Base-by-base conservation (phyloP, 2,329 filamentous ascomycete species). In the Ilyonectria mors-panacis region DNA sequence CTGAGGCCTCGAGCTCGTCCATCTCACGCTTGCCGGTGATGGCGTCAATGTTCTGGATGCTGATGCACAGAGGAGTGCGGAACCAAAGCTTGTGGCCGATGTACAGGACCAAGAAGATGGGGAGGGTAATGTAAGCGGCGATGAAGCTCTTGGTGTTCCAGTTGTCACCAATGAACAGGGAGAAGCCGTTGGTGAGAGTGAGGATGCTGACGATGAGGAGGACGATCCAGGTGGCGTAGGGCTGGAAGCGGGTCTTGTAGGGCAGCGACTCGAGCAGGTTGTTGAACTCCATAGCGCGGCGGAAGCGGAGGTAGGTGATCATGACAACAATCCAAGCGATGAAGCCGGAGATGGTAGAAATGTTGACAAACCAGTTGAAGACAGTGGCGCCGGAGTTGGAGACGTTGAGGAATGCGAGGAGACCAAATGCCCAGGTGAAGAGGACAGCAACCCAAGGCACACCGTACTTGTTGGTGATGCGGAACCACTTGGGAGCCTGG, bases 151-250 rank as follows among this genome's bases (percentile, higher is more conserved):
- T 84, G 0, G 85, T 86, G 23, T 85, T 87, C 85, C 90, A 95
- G 21, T 89, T 84, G 15, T 83, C 81, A 0, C 89, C 87, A 77
- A 91, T 92, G 79, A 95, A 94, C 19, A 92, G 87, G 51, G 90
- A 87, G 78, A 94, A 95, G 1, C 92, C 93, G 76, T 94, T 94
- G 75, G 93, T 91, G 7, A 95, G 79, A 2, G 87, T 88, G 10
- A 95, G 83, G 23, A 93, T 80, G 2, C 78, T 78, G 65, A 94
- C 85, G 48, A 89, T 75, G 12, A 86, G 76, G 8, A 94, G 85
- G 15, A 86, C 85, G 59, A 87, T 79, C 73, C 86, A 93, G 0
- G 91, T 87, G 9, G 88, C 88, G 75, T 91, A 94, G 0, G 92
- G 88, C 76, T 90, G 88, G 4, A 86, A 74, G 0, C 80, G 79